Evolutionary conservation across 352 stramenopile genomes (phyloP).

Genomic region (Phytophthora tentaculata): DNA sequence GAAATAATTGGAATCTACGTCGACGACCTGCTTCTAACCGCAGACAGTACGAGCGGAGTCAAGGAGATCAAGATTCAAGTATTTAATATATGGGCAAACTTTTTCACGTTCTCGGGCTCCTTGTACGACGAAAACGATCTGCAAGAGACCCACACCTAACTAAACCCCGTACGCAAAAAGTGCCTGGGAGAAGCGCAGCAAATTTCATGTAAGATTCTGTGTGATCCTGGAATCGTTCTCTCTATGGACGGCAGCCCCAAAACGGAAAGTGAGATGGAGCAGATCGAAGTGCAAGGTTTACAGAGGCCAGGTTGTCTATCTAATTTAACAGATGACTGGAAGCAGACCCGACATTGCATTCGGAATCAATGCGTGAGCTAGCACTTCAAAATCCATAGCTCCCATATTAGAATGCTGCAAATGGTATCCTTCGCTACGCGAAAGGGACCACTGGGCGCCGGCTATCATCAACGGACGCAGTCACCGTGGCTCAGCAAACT

Average conservation of each 20-base stretch:
- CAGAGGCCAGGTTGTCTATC: conserved; percentile 5
- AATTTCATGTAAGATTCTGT: no score
- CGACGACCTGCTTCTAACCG: conserved; percentile 10
- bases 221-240: no score
- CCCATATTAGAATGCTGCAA: conserved; percentile 14
- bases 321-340: conserved; percentile 25
- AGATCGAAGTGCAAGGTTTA: conserved; percentile 21
- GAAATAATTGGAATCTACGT: conserved; percentile 22
- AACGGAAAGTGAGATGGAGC: background rate
- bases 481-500: background rate
- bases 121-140: no score
- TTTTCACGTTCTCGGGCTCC: no score
- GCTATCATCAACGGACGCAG: background rate
- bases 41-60: background rate
- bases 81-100: no score
- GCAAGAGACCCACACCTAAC: no score
- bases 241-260: conserved; percentile 5
- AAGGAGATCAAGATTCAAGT: conserved; percentile 15
- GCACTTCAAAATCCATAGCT: conserved; percentile 13
- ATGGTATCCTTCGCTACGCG: conserved; percentile 17
- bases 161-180: no score
- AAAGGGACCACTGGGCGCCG: conserved; percentile 2
- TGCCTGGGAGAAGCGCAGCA: no score
- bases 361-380: conserved; percentile 8
- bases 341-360: conserved; percentile 21